A percentile compares a stretch with the other conserved stretches of the same genome.
These are phyloP conservation scores for Ilex asprella DNA, from an alignment of 257 asterid genomes.

Conservation along the genomic window DNA sequence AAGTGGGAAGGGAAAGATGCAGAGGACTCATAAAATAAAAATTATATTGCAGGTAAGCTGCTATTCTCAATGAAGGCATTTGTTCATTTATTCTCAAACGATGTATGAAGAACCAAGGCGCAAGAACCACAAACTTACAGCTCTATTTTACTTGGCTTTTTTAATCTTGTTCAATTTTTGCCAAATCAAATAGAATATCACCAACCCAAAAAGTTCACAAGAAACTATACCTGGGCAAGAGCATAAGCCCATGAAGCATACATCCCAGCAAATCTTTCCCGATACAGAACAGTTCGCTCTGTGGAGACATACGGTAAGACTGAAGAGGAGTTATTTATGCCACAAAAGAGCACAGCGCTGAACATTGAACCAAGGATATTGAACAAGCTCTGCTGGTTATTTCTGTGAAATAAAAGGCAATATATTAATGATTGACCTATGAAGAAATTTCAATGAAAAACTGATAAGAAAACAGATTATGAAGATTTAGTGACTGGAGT, in stretches of 20 bases:
- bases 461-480: too few relatives aligned
- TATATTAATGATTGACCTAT: background rate
- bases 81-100: background rate
- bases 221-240: conserved; percentile 41
- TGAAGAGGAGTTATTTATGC: conserved; percentile 41
- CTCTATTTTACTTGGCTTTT: too few relatives aligned
- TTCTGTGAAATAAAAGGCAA: conserved; percentile 16
- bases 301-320: conserved; percentile 35
- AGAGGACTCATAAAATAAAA: too few relatives aligned
- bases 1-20: too few relatives aligned
- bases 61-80: background rate
- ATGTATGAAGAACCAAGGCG: background rate
- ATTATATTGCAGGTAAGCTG: background rate
- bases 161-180: too few relatives aligned
- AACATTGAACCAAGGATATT: conserved; percentile 43
- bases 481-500: too few relatives aligned
- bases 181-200: too few relatives aligned
- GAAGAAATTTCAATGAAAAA: too few relatives aligned
- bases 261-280: conserved; percentile 60
- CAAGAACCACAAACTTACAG: background rate
- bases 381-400: conserved; percentile 40
- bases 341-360: conserved; percentile 31
- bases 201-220: background rate
- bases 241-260: conserved; percentile 57
- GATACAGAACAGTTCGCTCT: conserved; percentile 43